Evolutionary conservation across 371 early-diverging fungal species (phyloP), one percentile per base, ranked within the genome.

Genomic region (Entomophthora muscae): DNA sequence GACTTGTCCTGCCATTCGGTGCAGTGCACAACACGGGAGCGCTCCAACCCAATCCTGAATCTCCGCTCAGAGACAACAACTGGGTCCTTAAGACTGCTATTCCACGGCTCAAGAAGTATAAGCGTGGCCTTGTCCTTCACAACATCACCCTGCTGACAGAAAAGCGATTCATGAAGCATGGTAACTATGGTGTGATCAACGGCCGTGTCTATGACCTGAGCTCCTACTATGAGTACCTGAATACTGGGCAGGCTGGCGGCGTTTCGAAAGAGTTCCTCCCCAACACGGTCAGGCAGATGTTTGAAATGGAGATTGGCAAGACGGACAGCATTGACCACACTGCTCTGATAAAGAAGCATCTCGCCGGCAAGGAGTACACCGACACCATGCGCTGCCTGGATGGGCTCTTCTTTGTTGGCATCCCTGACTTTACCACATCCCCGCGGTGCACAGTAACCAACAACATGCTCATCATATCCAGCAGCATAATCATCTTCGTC

Each of bases 401-500:
- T 64, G 80, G 84, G 61, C 75, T 84, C 63, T 92, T 92, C 69
- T 91, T 88, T 68, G 85, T 86, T 64, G 98, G 96, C 31, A 82
- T 84, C 52, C 80, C 95, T 13, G 96, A 95, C 70, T 74, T 78
- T 32, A 85, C 93, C 32, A 79, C 86, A 52, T 76, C 86, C 2
- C 70, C 83, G 24, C 76, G 79, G 23, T 97, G 98, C 75, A 78
- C 80, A 68, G 85, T 95, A 70, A 82, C 91, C 57, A 91, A 93
- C 72, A 90, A 88, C 65, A 76, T 95, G 57, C 73, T 95, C 55
- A 71, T 95, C 51, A 78, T 82, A 1, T 78, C 82, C 42, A 85
- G 94, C 17, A 70, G 79, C 56, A 64, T 95, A 33, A 77, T 97
- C 68, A 82, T 86, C 28, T 68, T 80, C 63, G 86, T 93, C 13